Conservation (phyloP, 805 yeast species). For the Hanseniaspora vineae region DNA sequence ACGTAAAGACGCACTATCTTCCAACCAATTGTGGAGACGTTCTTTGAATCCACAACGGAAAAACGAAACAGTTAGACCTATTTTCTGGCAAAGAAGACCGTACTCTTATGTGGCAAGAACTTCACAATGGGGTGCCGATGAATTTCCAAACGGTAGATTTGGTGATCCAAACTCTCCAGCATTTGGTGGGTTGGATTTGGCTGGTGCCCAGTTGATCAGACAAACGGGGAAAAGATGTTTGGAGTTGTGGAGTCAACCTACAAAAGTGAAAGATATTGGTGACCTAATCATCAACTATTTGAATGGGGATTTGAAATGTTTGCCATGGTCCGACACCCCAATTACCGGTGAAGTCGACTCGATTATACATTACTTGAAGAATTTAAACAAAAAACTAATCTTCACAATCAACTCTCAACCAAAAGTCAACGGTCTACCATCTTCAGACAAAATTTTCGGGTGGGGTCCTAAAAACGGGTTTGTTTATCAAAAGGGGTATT, state of each 20-base stretch:
- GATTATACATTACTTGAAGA: constrained; percentile 44
- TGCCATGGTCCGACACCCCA: constrained; percentile 96
- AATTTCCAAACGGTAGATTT: constrained; percentile 97
- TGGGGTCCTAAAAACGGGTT: constrained; percentile 95
- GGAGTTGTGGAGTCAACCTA: constrained; percentile 84
- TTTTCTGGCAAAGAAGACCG: constrained; percentile 92
- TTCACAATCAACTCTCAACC: constrained; percentile 91
- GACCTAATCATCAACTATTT: constrained; percentile 56
- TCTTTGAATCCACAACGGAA: constrained; percentile 70
- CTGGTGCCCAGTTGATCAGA: constrained; percentile 67
- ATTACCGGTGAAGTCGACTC: constrained; percentile 61
- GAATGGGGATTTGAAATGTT: constrained; percentile 52
- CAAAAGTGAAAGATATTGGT: constrained; percentile 42
- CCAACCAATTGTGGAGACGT: constrained; percentile 76
- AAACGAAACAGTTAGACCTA: constrained; percentile 79
- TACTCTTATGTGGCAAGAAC: constrained; percentile 82
- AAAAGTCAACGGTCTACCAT: constrained; percentile 66
- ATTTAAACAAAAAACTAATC: constrained; percentile 54
- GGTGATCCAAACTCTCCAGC: constrained; percentile 98
- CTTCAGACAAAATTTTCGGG: constrained; percentile 62
- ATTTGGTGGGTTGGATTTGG: constrained; percentile 77
- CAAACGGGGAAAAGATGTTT: constrained; percentile 70
- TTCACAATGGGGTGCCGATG: constrained; percentile 74
- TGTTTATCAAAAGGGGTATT: constrained; percentile 87
- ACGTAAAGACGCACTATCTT: constrained; percentile 14